A percentile compares a stretch with the other conserved stretches of the same genome.
Conservation (phyloP, 2,329 filamentous ascomycete species). For the Pestalotiopsis sp. region DNA sequence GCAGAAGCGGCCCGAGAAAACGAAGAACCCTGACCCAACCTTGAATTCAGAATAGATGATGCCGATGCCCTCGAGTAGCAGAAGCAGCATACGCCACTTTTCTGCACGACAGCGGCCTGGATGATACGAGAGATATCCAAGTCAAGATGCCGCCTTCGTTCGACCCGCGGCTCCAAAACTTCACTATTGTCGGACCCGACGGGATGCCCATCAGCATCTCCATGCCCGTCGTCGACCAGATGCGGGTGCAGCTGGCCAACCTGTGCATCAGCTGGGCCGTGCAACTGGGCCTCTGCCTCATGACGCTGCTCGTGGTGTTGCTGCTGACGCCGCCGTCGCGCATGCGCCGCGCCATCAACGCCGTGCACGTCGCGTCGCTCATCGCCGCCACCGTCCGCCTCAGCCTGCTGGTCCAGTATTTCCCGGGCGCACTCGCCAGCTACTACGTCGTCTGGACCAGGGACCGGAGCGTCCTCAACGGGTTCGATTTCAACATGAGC, state of each 20-base stretch:
- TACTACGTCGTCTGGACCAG: constrained; percentile 61
- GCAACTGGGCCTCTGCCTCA: constrained; percentile 69
- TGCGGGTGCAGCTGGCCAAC: constrained; percentile 28
- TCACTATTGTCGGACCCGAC: constrained; percentile 23
- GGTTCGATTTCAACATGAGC: constrained; percentile 35
- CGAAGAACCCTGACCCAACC: not conserved
- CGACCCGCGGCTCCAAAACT: constrained; percentile 25
- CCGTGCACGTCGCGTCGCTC: constrained; percentile 66
- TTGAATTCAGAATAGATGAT: not conserved
- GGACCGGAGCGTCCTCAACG: constrained; percentile 54
- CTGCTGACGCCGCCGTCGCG: constrained; percentile 68
- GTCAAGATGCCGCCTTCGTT: not conserved
- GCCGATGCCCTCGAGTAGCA: not conserved
- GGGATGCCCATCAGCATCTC: constrained; percentile 19
- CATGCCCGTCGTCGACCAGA: constrained; percentile 23
- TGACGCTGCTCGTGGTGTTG: constrained; percentile 67
- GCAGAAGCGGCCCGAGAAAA: not conserved
- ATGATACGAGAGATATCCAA: not conserved
- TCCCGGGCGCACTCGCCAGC: constrained; percentile 60
- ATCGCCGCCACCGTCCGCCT: constrained; percentile 61
- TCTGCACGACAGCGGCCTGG: not conserved
- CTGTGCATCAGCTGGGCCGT: constrained; percentile 65
- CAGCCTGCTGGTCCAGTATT: constrained; percentile 58
- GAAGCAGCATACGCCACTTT: not conserved
- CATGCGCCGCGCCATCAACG: constrained; percentile 63